Percentiles rank a stretch among this genome's conserved stretches.
phyloP scores from a whole-genome alignment of 2,329 filamentous ascomycete species.

The Trichoderma cornu-damae region DNA sequence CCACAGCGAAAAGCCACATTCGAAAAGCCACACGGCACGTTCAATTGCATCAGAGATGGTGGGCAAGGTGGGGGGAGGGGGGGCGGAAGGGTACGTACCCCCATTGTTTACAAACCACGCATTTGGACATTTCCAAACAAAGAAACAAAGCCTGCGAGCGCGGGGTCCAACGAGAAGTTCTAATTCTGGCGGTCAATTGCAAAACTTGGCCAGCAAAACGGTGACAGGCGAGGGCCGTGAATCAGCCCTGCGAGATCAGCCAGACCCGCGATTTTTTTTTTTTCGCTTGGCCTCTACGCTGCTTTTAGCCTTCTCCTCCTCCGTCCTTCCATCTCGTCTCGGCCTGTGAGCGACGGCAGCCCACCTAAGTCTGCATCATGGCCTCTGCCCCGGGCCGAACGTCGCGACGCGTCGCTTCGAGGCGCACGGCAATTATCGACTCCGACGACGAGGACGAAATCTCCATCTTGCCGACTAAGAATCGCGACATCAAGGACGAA shows the following conservation, averaged over 20 bases:
- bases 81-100: slow-evolving; percentile 16
- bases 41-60: background rate
- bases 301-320: too few species aligned
- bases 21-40: too few species aligned
- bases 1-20: slow-evolving; percentile 8
- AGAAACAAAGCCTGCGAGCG: slow-evolving; percentile 29
- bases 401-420: slow-evolving; percentile 45
- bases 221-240: background rate
- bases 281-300: background rate
- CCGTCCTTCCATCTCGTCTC: background rate
- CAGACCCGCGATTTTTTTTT: background rate
- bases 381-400: slow-evolving; percentile 34
- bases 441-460: slow-evolving; percentile 70
- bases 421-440: slow-evolving; percentile 70
- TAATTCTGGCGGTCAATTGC: slow-evolving; percentile 11
- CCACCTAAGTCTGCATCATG: slow-evolving; percentile 31
- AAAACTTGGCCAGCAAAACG: background rate
- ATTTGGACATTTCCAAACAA: slow-evolving; percentile 40
- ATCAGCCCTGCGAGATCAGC: background rate
- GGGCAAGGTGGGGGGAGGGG: slow-evolving; percentile 6
- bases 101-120: slow-evolving; percentile 39
- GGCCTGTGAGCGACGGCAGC: slow-evolving; percentile 14
- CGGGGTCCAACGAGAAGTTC: slow-evolving; percentile 21
- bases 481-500: slow-evolving; percentile 66
- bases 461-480: slow-evolving; percentile 47